Evolutionary conservation across 495 filamentous ascomycete genomes (phyloP), one percentile per base, ranked within the genome.

Genomic region (Bacidia rubella): DNA sequence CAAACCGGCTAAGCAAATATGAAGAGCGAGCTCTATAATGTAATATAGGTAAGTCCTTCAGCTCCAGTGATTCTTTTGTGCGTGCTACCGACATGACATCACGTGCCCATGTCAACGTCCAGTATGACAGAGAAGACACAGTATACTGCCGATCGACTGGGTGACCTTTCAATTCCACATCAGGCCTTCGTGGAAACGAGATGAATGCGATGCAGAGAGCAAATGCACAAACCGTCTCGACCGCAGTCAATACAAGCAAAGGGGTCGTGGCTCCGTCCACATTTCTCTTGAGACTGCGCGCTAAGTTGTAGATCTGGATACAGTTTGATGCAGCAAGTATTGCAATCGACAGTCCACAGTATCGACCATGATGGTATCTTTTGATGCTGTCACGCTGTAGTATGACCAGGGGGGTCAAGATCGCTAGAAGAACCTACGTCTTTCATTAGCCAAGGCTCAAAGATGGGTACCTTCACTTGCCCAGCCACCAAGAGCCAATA

Each of bases 31-130:
- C 21, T 48, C 11, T 29, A 11, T 48, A 48, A 25, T 29, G 12
- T 48, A 48, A 22, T n/a, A 5, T 23, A 3, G 25, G 25, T 19
- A 48, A n/a, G 25, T 48, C 45, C 11, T 48, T 11, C 22, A 24
- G 20, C 10, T 24, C 45, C 7, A 92, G 64, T 15, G 67, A 66
- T 27, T 74, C 75, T 52, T 80, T 76, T 51, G 70, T 66, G 17
- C 66, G 63, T 0, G 80, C 76, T 39, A 74, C 65, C 1, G 62
- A 54, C 22, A 90, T 72, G 0, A 87, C 27, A 1, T 56, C 57
- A 2, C 54, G 62, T 9, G 76, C 73, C 85, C 85, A 90, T 32
- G 62, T 59, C 58, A 79, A 89, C 7, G 72, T 85, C 60, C 77
- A 82, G 25, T 80, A 77, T 40, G 66, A 72, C 41, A 48, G 11